These are phyloP conservation scores for Talaromyces sp. DNA, from an alignment of 2,329 filamentous ascomycete species.

Conservation along the genomic window DNA sequence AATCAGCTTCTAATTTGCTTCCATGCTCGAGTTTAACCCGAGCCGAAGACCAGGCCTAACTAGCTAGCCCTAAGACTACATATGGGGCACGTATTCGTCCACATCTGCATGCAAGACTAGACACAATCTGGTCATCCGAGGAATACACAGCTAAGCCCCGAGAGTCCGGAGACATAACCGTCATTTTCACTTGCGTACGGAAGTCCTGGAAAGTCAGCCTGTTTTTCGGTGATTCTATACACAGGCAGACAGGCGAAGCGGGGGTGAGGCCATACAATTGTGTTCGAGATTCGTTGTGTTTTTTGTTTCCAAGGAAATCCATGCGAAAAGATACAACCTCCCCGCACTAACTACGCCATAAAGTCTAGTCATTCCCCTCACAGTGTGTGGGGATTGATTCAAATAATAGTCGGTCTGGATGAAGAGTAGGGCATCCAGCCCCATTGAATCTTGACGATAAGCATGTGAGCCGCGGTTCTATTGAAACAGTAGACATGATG, in stretches of 20 bases:
- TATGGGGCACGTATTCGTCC: not conserved
- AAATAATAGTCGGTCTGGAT: not conserved
- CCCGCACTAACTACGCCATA: not conserved
- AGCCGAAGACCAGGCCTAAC: not conserved
- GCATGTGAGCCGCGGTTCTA: conserved; percentile 26
- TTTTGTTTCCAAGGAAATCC: not conserved
- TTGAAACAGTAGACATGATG: not conserved
- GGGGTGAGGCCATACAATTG: not conserved
- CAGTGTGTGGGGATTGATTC: not conserved
- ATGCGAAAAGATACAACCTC: not conserved
- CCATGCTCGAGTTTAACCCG: not conserved
- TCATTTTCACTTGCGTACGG: not conserved
- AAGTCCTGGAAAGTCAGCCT: not conserved
- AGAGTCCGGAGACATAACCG: not conserved
- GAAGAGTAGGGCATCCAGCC: not conserved
- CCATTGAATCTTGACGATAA: conserved; percentile 15
- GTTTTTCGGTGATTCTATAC: not conserved
- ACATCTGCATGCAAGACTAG: conserved; percentile 4
- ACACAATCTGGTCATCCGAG: conserved; percentile 3
- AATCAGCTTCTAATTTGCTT: not conserved
- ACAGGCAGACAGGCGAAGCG: not conserved
- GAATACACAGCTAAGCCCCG: not conserved
- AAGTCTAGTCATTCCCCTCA: not conserved
- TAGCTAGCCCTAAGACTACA: conserved; percentile 7
- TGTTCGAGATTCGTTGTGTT: not conserved